phyloP scores from a whole-genome alignment of 768 basidiomycete species.

The Trametes maxima region DNA sequence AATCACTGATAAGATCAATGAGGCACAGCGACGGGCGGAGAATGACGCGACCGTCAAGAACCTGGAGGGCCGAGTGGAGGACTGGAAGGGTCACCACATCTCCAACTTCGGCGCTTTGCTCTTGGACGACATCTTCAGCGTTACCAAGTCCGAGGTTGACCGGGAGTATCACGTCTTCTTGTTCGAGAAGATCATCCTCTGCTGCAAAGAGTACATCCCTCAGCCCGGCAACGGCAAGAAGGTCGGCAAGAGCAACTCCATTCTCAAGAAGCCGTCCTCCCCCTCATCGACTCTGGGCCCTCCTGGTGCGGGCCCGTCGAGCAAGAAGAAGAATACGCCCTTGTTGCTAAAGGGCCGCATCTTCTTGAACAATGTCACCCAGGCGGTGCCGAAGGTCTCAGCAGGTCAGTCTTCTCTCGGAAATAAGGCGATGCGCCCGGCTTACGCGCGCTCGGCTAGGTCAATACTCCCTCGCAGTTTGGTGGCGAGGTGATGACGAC shows the following conservation, averaged over 20 bases:
- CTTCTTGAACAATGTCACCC: slow-evolving; percentile 93
- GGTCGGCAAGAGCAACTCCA: slow-evolving; percentile 80
- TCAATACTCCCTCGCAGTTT: slow-evolving; percentile 82
- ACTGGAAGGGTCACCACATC: slow-evolving; percentile 99
- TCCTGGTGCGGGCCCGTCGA: slow-evolving; percentile 55
- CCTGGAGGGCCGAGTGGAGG: slow-evolving; percentile 84
- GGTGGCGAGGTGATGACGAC: slow-evolving; percentile 94
- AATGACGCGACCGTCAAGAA: slow-evolving; percentile 90
- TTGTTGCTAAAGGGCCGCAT: slow-evolving; percentile 94
- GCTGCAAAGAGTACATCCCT: slow-evolving; percentile 88
- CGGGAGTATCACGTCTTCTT: slow-evolving; percentile 98
- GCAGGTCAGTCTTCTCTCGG: slow-evolving; percentile 51
- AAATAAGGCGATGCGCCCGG: slow-evolving; percentile 9
- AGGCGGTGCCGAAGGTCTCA: slow-evolving; percentile 67
- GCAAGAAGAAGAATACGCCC: slow-evolving; percentile 76
- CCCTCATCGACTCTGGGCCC: slow-evolving; percentile 46
- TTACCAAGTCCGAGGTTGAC: slow-evolving; percentile 95
- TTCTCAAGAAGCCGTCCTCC: slow-evolving; percentile 79
- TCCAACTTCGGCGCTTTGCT: slow-evolving; percentile 93
- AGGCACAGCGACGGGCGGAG: slow-evolving; percentile 88
- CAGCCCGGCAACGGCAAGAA: slow-evolving; percentile 65
- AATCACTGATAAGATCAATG: slow-evolving; percentile 94
- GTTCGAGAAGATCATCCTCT: slow-evolving; percentile 98
- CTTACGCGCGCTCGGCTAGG: slow-evolving; percentile 36
- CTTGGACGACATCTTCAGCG: slow-evolving; percentile 93